Conservation (phyloP, 78 protist genomes). For the Dictyostelium firmibasis region DNA sequence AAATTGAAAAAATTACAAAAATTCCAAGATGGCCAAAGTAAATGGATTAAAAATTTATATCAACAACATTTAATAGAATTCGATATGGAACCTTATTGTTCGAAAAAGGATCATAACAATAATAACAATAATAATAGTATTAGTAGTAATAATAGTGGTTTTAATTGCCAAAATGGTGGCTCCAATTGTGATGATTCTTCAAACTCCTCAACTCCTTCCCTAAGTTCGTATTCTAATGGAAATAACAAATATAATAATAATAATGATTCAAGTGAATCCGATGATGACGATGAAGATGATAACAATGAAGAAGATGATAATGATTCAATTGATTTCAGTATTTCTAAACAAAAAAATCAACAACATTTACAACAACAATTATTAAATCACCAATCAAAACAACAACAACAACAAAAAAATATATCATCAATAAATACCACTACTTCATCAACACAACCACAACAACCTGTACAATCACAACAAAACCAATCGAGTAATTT, state of each 20-base stretch:
- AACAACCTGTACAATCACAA: neutral
- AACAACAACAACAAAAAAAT: neutral
- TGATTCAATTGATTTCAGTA: neutral
- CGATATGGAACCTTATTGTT: slow-evolving; percentile 30
- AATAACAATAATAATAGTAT: neutral
- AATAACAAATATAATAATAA: neutral
- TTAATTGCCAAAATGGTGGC: neutral
- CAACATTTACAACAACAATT: slow-evolving; percentile 15
- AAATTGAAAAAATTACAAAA: slow-evolving; percentile 37
- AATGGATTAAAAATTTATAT: slow-evolving; percentile 64
- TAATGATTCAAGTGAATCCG: neutral
- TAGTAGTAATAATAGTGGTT: neutral
- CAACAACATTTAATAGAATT: slow-evolving; percentile 30
- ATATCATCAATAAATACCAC: neutral
- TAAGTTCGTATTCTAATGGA: neutral
- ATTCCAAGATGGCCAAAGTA: slow-evolving; percentile 49
- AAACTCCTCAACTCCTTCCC: neutral
- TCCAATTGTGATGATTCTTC: neutral
- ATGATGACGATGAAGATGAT: neutral
- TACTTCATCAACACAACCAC: neutral
- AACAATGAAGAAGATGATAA: neutral
- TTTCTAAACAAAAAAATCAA: neutral
- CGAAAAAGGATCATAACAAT: neutral
- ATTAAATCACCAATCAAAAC: neutral
- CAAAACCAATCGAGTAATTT: slow-evolving; percentile 12